Conservation (phyloP, 768 basidiomycete species). For the Hypholoma sublateritium region DNA sequence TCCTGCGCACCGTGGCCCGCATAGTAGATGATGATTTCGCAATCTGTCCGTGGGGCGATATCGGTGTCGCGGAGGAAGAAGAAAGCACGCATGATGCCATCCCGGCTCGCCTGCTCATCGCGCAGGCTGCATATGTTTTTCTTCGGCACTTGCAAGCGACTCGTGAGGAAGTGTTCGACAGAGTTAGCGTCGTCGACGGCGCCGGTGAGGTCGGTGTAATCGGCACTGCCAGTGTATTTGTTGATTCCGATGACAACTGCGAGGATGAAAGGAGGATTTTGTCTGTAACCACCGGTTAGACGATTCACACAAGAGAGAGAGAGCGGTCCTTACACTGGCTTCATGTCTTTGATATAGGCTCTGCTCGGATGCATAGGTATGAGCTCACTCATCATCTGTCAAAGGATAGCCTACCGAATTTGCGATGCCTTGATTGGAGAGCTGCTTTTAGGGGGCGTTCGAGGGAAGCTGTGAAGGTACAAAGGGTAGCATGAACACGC, state of each 20-base stretch:
- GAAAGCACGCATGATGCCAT: constrained; percentile 32
- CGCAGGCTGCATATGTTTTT: constrained; percentile 36
- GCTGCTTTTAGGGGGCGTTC: no score
- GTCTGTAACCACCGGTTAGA: neutral
- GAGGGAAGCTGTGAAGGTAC: no score
- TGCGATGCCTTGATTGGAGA: no score
- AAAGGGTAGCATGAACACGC: no score
- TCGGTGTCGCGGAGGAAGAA: constrained; percentile 21
- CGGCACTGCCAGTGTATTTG: constrained; percentile 23
- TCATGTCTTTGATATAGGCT: neutral
- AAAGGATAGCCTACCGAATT: no score
- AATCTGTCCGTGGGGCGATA: constrained; percentile 21
- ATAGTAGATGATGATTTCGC: constrained; percentile 40
- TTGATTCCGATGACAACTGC: constrained; percentile 47
- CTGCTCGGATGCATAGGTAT: neutral
- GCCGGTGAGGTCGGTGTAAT: constrained; percentile 27
- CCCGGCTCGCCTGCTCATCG: constrained; percentile 36
- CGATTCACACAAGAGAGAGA: neutral
- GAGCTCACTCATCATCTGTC: no score
- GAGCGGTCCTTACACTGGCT: neutral
- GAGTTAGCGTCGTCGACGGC: constrained; percentile 41
- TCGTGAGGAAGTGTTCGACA: constrained; percentile 32
- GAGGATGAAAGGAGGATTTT: constrained; percentile 25
- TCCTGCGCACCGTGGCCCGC: constrained; percentile 44
- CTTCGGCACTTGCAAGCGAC: constrained; percentile 27